Conservation (phyloP, 2,329 filamentous ascomycete genomes). For the Pseudogymnoascus sp. region DNA sequence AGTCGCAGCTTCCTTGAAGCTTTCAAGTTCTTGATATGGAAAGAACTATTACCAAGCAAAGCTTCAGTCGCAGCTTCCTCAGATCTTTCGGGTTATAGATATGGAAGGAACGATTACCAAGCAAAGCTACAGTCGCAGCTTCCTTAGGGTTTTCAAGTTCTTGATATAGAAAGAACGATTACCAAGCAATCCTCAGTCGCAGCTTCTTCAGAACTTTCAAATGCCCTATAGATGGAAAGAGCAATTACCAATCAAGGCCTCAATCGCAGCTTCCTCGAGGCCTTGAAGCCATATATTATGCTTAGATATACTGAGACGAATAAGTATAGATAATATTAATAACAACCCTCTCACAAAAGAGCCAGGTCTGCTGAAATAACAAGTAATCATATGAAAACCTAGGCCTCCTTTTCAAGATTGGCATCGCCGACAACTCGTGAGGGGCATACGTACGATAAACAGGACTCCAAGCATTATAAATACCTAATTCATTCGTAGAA, state of each 20-base stretch:
- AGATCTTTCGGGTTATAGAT: background rate
- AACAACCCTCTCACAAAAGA: background rate
- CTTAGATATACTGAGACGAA: background rate
- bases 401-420: background rate
- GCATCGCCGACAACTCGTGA: background rate
- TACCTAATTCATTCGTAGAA: background rate
- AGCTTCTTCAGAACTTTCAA: no score
- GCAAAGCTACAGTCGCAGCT: background rate
- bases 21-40: no score
- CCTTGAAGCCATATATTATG: background rate
- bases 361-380: background rate
- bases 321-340: background rate
- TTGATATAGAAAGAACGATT: background rate
- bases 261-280: background rate
- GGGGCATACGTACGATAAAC: background rate
- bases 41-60: no score
- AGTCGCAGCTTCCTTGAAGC: no score
- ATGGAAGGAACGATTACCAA: background rate
- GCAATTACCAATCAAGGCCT: no score
- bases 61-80: background rate
- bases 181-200: background rate
- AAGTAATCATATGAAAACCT: background rate
- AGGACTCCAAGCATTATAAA: background rate
- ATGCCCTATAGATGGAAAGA: no score
- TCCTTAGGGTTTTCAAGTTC: background rate